A percentile compares a stretch with the other conserved stretches of the same genome.
These are phyloP conservation scores for Mycena leptocephala DNA, from an alignment of 768 basidiomycete species.

Conservation along the genomic window DNA sequence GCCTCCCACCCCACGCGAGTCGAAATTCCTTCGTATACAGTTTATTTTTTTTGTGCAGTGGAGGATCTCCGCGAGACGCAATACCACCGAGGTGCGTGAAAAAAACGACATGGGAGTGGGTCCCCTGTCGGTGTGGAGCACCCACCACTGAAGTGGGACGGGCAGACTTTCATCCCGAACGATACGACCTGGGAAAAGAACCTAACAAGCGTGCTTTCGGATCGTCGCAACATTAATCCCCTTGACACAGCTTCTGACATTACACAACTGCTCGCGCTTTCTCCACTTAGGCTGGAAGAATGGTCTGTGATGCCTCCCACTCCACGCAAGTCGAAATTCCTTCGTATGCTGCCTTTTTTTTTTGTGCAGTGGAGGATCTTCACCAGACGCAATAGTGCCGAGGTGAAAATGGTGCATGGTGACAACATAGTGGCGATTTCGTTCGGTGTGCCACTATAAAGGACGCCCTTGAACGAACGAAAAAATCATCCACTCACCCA, in stretches of 20 bases:
- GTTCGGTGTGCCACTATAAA: slow-evolving; percentile 6
- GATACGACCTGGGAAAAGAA: background rate
- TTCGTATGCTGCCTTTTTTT: slow-evolving; percentile 1
- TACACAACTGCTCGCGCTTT: too few species aligned
- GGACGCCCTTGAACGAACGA: slow-evolving; percentile 12
- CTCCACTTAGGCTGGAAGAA: too few species aligned
- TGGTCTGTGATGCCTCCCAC: too few species aligned
- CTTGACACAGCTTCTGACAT: too few species aligned
- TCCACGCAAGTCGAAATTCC: too few species aligned
- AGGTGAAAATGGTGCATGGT: slow-evolving; percentile 5
- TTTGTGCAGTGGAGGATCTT: slow-evolving; percentile 4
- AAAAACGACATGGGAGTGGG: background rate
- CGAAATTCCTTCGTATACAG: slow-evolving; percentile 2
- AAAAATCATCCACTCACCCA: slow-evolving; percentile 13
- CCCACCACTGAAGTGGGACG: background rate
- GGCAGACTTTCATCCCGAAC: background rate
- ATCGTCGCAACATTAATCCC: too few species aligned
- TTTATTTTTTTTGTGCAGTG: slow-evolving; percentile 6
- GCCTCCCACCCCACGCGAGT: background rate
- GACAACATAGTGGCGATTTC: slow-evolving; percentile 15
- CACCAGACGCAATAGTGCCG: slow-evolving; percentile 5
- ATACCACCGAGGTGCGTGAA: slow-evolving; percentile 6
- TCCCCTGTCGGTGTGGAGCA: background rate
- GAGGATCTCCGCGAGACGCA: slow-evolving; percentile 5
- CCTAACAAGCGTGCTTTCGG: too few species aligned